Evolutionary conservation across 352 stramenopile genomes (phyloP), one percentile per base, ranked within the genome.

Genomic region (Pythium pectinolyticum): DNA sequence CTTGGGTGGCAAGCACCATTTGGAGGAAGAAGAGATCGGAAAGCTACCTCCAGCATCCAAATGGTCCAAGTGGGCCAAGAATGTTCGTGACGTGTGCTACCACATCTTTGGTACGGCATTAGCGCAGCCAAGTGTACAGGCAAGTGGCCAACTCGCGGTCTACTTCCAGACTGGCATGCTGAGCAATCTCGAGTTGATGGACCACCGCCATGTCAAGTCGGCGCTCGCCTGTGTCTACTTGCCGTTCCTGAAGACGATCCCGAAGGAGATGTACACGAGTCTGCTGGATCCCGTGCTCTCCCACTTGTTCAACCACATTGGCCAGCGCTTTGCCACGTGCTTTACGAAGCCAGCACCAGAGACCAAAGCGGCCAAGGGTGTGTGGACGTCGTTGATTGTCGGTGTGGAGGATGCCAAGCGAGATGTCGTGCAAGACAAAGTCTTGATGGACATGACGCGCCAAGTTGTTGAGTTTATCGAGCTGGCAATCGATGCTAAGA

Each of bases 1-100:
- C 7, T 70, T 94, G 14, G 78, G 84, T 57, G 84, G 84, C 17
- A 91, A 89, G 31, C 83, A 88, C 48, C 76, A 89, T 28, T 65
- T 91, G 0, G 80, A 89, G 59, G 78, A 91, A 68, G 82, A 90
- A 57, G 57, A 87, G 57, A 58, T 91, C 34, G 67, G 70, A 0
- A 80, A 86, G 61, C 60, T 91, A 1, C 75, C 82, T 0, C 25
- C 37, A 1, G 74, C 68, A 0, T 75, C 81, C 0, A 86, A 77
- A 40, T 89, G 80, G 78, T 86, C 82, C 4, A 90, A 90, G 43
- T 94, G 84, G 84, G 75, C 88, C 61, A 91, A 90, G 61, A 91
- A 90, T 50, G 74, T 90, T 2, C 82, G 84, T 19, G 84, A 94
- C 60, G 82, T 91, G 50, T 74, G 70, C 34, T 94, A 90, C 52